A percentile compares a stretch with the other conserved stretches of the same genome.
Evolutionary conservation across 2,329 filamentous ascomycete species (phyloP).

Genomic region (Trichophyton rubrum): DNA sequence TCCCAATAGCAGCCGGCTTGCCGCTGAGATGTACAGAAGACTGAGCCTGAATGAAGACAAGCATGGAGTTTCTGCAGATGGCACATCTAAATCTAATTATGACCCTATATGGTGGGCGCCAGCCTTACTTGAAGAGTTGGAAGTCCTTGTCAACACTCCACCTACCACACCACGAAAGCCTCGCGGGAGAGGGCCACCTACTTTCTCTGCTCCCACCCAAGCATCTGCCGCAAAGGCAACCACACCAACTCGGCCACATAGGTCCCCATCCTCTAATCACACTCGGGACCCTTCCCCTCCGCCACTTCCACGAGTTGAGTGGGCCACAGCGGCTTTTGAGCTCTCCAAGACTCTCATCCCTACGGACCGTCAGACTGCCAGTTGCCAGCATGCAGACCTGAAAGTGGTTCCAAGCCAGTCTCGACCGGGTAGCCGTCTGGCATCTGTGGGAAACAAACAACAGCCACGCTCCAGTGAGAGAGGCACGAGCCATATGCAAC

Average conservation of each 20-base stretch:
- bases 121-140: constrained; percentile 55
- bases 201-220: constrained; percentile 77
- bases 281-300: constrained; percentile 42
- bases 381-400: constrained; percentile 66
- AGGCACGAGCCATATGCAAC: constrained; percentile 44
- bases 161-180: constrained; percentile 42
- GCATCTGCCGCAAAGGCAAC: constrained; percentile 73
- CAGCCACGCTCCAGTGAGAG: constrained; percentile 35
- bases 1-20: constrained; percentile 35
- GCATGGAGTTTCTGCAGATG: constrained; percentile 10
- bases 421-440: constrained; percentile 50
- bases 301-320: constrained; percentile 69
- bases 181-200: constrained; percentile 48
- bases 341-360: constrained; percentile 74
- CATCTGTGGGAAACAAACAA: constrained; percentile 28
- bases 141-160: constrained; percentile 44
- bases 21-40: constrained; percentile 45
- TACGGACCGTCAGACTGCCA: constrained; percentile 57
- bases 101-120: constrained; percentile 61
- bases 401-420: constrained; percentile 54
- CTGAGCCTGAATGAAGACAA: constrained; percentile 17
- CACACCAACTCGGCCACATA: constrained; percentile 48
- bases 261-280: constrained; percentile 19
- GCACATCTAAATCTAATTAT: constrained; percentile 33
- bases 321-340: constrained; percentile 73